These are phyloP conservation scores for Pseudocercospora eumusae DNA, from an alignment of 2,329 filamentous ascomycete genomes.

Conservation along the genomic window DNA sequence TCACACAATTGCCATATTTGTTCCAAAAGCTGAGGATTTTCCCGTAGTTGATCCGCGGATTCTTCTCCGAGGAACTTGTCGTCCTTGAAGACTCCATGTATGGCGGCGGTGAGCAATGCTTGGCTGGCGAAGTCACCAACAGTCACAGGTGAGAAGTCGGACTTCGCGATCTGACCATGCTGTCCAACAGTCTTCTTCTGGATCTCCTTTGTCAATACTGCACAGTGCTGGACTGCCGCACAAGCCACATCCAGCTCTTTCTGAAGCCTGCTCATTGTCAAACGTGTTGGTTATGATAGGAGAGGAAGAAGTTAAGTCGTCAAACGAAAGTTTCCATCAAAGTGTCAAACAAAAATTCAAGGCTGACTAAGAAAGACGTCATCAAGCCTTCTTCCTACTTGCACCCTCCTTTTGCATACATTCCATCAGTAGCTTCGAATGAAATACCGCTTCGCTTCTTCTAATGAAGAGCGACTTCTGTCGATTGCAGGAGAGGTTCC, in stretches of 20 bases:
- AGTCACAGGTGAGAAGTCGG: conserved; percentile 62
- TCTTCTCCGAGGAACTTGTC: conserved; percentile 66
- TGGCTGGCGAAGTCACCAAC: conserved; percentile 66
- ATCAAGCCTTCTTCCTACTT: neutral
- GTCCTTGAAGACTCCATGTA: conserved; percentile 56
- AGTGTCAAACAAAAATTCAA: neutral
- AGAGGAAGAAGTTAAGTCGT: neutral
- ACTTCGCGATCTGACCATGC: conserved; percentile 57
- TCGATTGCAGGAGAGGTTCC: neutral
- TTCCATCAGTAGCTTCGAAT: neutral
- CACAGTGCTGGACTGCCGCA: conserved; percentile 29
- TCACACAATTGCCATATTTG: conserved; percentile 60
- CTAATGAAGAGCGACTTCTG: neutral
- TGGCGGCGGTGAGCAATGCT: conserved; percentile 60
- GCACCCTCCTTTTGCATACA: neutral
- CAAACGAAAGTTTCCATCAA: neutral
- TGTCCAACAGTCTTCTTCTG: conserved; percentile 47
- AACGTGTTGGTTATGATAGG: neutral
- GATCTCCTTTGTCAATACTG: conserved; percentile 59
- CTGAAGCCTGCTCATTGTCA: conserved; percentile 14
- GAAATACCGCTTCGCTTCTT: neutral
- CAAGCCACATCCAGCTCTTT: conserved; percentile 29
- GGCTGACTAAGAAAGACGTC: neutral
- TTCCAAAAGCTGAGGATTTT: conserved; percentile 51
- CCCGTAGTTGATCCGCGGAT: conserved; percentile 55